Evolutionary conservation across 2,329 filamentous ascomycete genomes (phyloP).

Genomic region (Sporothrix schenckii): DNA sequence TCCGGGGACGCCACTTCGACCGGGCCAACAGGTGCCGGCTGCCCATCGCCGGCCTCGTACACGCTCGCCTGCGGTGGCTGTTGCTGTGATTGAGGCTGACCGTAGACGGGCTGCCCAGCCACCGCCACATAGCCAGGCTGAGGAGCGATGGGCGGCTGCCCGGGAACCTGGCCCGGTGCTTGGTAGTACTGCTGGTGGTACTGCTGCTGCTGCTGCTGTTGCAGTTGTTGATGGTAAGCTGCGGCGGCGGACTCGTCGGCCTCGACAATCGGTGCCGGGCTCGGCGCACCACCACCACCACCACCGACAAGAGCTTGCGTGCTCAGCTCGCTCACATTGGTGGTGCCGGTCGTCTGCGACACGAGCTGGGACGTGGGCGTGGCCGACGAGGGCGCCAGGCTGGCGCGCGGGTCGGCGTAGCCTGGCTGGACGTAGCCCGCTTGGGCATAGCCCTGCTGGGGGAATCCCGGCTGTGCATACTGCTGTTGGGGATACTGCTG

Average conservation of each 20-base stretch:
- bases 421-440: not conserved
- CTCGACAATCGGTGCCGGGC: slow-evolving; percentile 35
- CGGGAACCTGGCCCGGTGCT: not conserved
- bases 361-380: slow-evolving; percentile 27
- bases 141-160: not conserved
- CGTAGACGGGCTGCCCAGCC: slow-evolving; percentile 19
- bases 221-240: slow-evolving; percentile 17
- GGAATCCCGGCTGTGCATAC: not conserved
- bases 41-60: not conserved
- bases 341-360: slow-evolving; percentile 35
- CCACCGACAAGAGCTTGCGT: slow-evolving; percentile 29
- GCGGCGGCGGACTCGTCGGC: slow-evolving; percentile 32
- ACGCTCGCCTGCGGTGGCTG: slow-evolving; percentile 13
- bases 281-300: not conserved
- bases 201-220: slow-evolving; percentile 16
- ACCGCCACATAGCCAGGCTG: not conserved
- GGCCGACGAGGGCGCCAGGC: slow-evolving; percentile 5
- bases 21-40: not conserved
- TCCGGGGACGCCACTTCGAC: not conserved
- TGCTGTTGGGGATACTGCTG: not conserved
- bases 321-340: slow-evolving; percentile 36
- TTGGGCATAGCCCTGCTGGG: not conserved
- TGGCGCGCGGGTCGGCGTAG: slow-evolving; percentile 25
- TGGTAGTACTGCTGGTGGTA: slow-evolving; percentile 26
- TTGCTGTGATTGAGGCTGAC: slow-evolving; percentile 24